Evolutionary conservation across 2,329 filamentous ascomycete species (phyloP), one percentile per base, ranked within the genome.

Genomic region (Cladophialophora immunda): DNA sequence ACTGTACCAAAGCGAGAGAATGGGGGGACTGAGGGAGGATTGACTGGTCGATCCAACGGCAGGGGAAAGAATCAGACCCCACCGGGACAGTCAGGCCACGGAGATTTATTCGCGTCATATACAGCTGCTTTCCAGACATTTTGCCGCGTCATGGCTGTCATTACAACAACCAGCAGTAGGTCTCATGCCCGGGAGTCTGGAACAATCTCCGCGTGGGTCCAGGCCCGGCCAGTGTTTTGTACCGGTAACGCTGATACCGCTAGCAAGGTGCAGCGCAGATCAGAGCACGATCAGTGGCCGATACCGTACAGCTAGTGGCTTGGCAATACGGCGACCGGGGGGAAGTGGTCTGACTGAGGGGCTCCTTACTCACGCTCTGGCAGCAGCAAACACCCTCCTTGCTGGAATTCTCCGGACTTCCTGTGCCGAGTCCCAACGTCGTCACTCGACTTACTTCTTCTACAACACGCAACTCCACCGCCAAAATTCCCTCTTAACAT

Each of bases 101-200:
- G 22, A 19, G 19, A 61, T 19, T 38, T 32, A 30, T 17, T 36
- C n/a, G 13, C 19, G 60, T 54, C 29, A 19, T 34, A 41, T 32
- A 45, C 36, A 15, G 5, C 19, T 32, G 7, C 30, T 62, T 62
- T 65, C 64, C 52, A 7, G 0, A 2, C 1, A 1, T 56, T 63
- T 53, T 6, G 57, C 38, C 57, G 58, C 2, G 52, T 9, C 0
- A 36, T 9, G 11, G 11, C 4, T 13, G 68, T 70, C 64, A 67
- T 66, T 70, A 68, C 65, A 53, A 65, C 62, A 62, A 4, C 7
- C 3, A 7, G 32, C 3, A 9, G 66, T 61, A 30, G 38, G 68
- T 70, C 68, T 70, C 68, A 59, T 70, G 68, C 52, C 58, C 17
- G 29, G 50, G 32, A 56, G 65, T 64, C 65, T 70, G 60, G 66